These are phyloP conservation scores for Bacterosira constricta DNA, from an alignment of 108 stramenopile genomes.

Conservation along the genomic window DNA sequence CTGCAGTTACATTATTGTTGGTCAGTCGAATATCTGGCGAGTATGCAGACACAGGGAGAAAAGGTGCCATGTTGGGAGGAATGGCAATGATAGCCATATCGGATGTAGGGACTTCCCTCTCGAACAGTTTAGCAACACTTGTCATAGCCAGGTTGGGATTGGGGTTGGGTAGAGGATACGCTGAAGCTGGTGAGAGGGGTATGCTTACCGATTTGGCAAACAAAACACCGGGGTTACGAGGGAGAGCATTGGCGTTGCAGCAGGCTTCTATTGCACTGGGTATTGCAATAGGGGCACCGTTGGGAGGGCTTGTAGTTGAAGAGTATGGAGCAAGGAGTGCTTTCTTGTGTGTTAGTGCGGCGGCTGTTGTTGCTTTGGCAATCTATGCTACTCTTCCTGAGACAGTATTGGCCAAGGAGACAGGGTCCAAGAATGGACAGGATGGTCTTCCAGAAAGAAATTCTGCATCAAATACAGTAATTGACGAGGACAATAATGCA, in stretches of 20 bases:
- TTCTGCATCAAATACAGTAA: background rate
- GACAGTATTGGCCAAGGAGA: conserved; percentile 36
- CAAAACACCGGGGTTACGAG: conserved; percentile 52
- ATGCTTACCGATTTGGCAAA: conserved; percentile 76
- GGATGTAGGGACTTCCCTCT: conserved; percentile 65
- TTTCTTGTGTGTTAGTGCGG: conserved; percentile 74
- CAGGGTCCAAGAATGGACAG: background rate
- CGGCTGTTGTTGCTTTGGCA: conserved; percentile 54
- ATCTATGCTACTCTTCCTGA: conserved; percentile 71
- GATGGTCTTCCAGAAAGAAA: background rate
- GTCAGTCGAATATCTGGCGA: conserved; percentile 48
- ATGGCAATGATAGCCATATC: conserved; percentile 70
- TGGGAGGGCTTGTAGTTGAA: conserved; percentile 69
- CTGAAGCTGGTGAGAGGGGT: conserved; percentile 72
- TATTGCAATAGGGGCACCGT: conserved; percentile 75
- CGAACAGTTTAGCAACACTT: conserved; percentile 41
- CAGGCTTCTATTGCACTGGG: conserved; percentile 70
- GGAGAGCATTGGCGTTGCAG: conserved; percentile 67
- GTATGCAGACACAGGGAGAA: conserved; percentile 65
- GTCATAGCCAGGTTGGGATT: conserved; percentile 65
- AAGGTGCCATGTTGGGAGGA: conserved; percentile 75
- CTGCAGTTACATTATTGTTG: conserved; percentile 67
- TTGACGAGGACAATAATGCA: background rate
- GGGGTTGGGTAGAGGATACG: conserved; percentile 61
- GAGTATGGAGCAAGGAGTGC: conserved; percentile 60